Base-by-base conservation (phyloP, 2,329 filamentous ascomycete species). In the Lachnum nothofagi region DNA sequence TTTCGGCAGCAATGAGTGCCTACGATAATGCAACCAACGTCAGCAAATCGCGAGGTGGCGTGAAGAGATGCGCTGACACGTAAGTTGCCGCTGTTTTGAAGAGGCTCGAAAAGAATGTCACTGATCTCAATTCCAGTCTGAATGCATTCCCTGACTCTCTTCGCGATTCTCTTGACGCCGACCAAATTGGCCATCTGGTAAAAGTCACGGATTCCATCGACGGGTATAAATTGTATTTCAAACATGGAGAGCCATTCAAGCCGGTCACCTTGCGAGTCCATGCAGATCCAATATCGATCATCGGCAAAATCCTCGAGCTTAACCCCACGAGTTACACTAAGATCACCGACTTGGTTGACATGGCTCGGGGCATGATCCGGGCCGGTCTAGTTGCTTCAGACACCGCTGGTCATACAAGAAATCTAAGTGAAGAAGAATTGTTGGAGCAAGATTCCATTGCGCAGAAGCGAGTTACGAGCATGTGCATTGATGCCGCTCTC, bases 21-120 rank as follows among this genome's bases (percentile, higher is more conserved):
- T 93, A 90, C 62, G 88, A 93, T 61, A 88, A 88, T 62, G 87
- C 88, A 3, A 87, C 85, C 19, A 93, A 93, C 60, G 85, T 86
- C 0, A 90, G 91, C 59, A 80, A 80, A 47, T 86, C 79, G 2
- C 76, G 87, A 56, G 88, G 88, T 14, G 85, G 85, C 0, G 75
- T 93, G 60, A 88, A 88, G 67, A 88, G 82, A 65, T 88, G 86
- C 39, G 77, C 85, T 56, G 84, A 89, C 42, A 85, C 88, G 84
- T 86, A 69, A 67, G 80, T 3, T 22, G 0, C 4, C 19, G 14
- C 19, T 14, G 6, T 17, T 17, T 9, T 9, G 3, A 25, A 27
- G 20, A 19, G 7, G 3, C 1, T 8, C 20, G 2, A 27, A 23
- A 22, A 7, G 23, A 37, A 27, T 2, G 2, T 20, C 8, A 33